Evolutionary conservation across 164 flowering plant species (phyloP).

Genomic region (Vitis labrusca): DNA sequence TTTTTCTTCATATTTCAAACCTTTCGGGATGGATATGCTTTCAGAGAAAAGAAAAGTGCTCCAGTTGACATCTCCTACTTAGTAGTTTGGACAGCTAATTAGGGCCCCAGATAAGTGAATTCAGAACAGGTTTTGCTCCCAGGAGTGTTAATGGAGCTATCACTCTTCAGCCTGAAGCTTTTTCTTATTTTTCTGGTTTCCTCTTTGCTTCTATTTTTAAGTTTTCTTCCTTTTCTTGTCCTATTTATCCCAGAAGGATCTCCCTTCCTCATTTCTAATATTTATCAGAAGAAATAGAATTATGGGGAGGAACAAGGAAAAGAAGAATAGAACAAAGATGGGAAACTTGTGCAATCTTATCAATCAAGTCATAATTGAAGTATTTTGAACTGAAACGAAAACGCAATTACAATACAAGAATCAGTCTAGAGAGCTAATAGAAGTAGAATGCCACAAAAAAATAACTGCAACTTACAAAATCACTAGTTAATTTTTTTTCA

Average conservation of each 20-base stretch:
- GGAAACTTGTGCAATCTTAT: too few species aligned
- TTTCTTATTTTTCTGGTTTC: neutral
- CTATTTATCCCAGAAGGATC: neutral
- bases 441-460: neutral
- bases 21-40: too few species aligned
- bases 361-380: too few species aligned
- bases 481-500: slow-evolving; percentile 32
- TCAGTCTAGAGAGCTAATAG: neutral
- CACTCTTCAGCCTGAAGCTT: neutral
- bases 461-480: slow-evolving; percentile 37
- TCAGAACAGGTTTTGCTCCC: neutral
- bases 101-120: neutral
- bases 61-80: neutral
- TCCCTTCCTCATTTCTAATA: neutral
- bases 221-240: neutral
- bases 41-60: too few species aligned
- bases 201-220: neutral
- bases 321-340: neutral
- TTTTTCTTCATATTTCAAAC: too few species aligned
- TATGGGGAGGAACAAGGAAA: neutral
- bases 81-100: neutral
- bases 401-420: neutral
- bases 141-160: neutral
- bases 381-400: too few species aligned
- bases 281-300: neutral